Evolutionary conservation across 345 rosid species (phyloP), one percentile per base, ranked within the genome.

Genomic region (Brassica cretica): DNA sequence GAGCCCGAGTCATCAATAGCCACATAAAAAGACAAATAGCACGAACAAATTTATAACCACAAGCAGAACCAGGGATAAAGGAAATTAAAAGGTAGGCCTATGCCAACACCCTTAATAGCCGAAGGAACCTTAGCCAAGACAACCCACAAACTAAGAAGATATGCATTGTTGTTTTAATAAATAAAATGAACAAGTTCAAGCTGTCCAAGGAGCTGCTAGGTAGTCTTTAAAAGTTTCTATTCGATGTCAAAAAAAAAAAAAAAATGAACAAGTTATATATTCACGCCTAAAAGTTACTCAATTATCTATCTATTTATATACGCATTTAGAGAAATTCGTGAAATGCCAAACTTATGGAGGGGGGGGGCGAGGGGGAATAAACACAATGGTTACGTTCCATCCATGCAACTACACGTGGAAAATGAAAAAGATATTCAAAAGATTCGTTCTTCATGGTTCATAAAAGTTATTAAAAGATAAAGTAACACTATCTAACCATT

Each of bases 381-480:
- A 63, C 8, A 53, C 16, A 63, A 65, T 65, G 51, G 35, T 71
- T 5, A 71, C 25, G 39, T 77, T 78, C 61, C 66, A 66, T 66
- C 67, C 72, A 78, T 72, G 78, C 70, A 73, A 72, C 24, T 66
- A 44, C 56, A 66, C 58, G 27, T 18, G 66, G 25, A 39, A 49
- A 29, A 9, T 14, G 39, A 21, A 70, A 69, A 55, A 5, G 41
- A 53, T 16, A 49, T 18, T 15, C 12, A 29, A 59, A 66, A 79
- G 27, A 51, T 62, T 73, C 25, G 18, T 61, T 77, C 66, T 73
- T 35, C 16, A 73, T 60, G 59, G 78, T 77, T 73, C 78, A 25
- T 62, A 24, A 79, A 79, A 72, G 78, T 51, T 68, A 78, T 71
- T 71, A 66, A 72, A 73, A 73, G 82, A 73, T 79, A 79, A 79